Percentiles rank a stretch among this genome's conserved stretches.
Evolutionary conservation across 169 alveolate genomes (phyloP).

Genomic region (Plasmodium relictum): DNA sequence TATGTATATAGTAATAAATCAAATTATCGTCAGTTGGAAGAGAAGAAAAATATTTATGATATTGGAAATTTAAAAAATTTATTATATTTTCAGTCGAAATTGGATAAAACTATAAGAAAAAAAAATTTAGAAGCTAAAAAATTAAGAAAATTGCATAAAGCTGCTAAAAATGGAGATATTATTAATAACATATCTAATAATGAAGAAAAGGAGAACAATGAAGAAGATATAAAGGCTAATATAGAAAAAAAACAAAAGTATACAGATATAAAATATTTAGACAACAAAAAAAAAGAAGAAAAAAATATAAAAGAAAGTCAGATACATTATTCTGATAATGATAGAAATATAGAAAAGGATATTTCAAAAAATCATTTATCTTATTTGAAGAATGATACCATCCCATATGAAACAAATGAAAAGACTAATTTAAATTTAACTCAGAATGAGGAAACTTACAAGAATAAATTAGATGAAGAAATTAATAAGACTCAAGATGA

Average conservation of each 20-base stretch:
- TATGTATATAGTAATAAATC: not conserved
- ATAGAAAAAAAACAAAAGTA: not conserved
- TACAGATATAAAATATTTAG: not conserved
- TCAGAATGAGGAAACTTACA: not conserved
- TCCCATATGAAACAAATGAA: slow-evolving; percentile 3
- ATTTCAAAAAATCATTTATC: not conserved
- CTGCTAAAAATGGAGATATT: slow-evolving; percentile 35
- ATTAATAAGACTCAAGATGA: slow-evolving; percentile 4
- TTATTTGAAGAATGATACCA: not conserved
- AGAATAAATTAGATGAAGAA: not conserved
- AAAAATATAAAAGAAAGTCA: slow-evolving; percentile 7
- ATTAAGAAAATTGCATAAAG: slow-evolving; percentile 26
- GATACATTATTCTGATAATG: not conserved
- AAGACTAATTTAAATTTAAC: not conserved
- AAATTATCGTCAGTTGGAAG: slow-evolving; percentile 25
- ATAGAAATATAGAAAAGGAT: not conserved
- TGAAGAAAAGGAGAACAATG: not conserved
- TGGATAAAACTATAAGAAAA: slow-evolving; percentile 34
- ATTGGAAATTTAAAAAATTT: slow-evolving; percentile 46
- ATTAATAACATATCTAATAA: not conserved
- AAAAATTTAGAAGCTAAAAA: slow-evolving; percentile 51
- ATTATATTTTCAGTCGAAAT: slow-evolving; percentile 53
- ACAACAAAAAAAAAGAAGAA: slow-evolving; percentile 10
- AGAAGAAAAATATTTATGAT: slow-evolving; percentile 26
- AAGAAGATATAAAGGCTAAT: not conserved